Evolutionary conservation across 169 alveolate species (phyloP).

Genomic region (Eimeria sp.): DNA sequence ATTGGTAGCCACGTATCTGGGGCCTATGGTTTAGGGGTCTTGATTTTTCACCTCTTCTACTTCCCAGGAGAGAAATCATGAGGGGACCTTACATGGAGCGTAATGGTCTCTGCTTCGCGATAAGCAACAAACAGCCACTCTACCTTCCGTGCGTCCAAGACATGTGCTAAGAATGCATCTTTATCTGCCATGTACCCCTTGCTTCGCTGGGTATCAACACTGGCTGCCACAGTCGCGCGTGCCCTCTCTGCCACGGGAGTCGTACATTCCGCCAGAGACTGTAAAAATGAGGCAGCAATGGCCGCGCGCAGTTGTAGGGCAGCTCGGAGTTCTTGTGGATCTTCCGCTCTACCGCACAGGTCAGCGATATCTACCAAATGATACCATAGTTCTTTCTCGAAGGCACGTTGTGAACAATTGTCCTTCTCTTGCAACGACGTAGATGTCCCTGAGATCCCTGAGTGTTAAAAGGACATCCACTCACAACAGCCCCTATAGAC

Average conservation of each 20-base stretch:
- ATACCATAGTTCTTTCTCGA: slow-evolving; percentile 11
- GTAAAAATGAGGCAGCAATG: slow-evolving; percentile 27
- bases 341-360: slow-evolving; percentile 30
- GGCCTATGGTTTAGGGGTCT: too few species aligned
- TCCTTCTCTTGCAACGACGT: background rate
- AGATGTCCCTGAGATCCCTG: background rate
- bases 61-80: background rate
- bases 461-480: background rate
- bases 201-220: background rate
- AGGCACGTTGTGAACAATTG: background rate
- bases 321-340: slow-evolving; percentile 25
- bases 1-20: background rate
- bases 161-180: slow-evolving; percentile 5
- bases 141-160: slow-evolving; percentile 35
- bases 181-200: background rate
- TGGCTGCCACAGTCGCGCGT: background rate
- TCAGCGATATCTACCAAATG: slow-evolving; percentile 44
- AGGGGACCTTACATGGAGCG: background rate
- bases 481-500: background rate
- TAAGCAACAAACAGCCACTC: slow-evolving; percentile 69
- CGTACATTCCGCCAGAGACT: slow-evolving; percentile 44
- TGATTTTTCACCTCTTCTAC: too few species aligned
- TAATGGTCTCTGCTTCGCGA: slow-evolving; percentile 31
- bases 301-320: slow-evolving; percentile 62
- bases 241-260: slow-evolving; percentile 23